Evolutionary conservation across 2,329 filamentous ascomycete genomes (phyloP).

Genomic region (Ophiosphaerella narmari): DNA sequence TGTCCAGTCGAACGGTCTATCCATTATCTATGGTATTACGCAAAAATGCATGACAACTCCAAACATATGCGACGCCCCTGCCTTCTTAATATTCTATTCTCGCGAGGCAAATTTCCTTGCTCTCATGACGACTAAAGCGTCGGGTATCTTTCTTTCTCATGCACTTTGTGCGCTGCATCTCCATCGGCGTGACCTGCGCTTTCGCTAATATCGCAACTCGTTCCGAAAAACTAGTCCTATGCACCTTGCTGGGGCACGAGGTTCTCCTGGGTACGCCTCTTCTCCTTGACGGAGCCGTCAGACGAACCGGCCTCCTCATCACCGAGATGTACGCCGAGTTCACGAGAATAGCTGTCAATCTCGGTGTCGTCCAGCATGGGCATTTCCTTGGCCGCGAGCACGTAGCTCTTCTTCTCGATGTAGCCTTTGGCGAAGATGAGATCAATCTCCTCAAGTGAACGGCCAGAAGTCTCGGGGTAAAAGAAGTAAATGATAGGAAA

Average conservation of each 20-base stretch:
- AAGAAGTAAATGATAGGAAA: slow-evolving; percentile 60
- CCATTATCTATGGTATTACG: slow-evolving; percentile 4
- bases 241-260: slow-evolving; percentile 22
- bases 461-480: slow-evolving; percentile 60
- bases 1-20: slow-evolving; percentile 15
- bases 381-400: slow-evolving; percentile 43
- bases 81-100: neutral
- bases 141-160: slow-evolving; percentile 30
- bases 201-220: neutral
- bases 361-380: slow-evolving; percentile 41
- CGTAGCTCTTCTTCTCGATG: slow-evolving; percentile 44
- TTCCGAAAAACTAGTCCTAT: slow-evolving; percentile 10
- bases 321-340: slow-evolving; percentile 38
- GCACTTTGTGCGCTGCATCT: slow-evolving; percentile 14
- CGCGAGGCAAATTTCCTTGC: neutral
- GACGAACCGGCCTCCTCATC: slow-evolving; percentile 41
- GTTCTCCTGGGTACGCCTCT: slow-evolving; percentile 26
- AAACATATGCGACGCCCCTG: neutral
- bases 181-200: slow-evolving; percentile 22
- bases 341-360: slow-evolving; percentile 38
- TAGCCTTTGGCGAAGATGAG: slow-evolving; percentile 52
- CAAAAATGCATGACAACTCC: slow-evolving; percentile 1
- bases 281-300: slow-evolving; percentile 28
- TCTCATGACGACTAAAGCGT: slow-evolving; percentile 26
- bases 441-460: slow-evolving; percentile 59